phyloP scores from a whole-genome alignment of 257 asterid species.

The Solanum tarapatanum region DNA sequence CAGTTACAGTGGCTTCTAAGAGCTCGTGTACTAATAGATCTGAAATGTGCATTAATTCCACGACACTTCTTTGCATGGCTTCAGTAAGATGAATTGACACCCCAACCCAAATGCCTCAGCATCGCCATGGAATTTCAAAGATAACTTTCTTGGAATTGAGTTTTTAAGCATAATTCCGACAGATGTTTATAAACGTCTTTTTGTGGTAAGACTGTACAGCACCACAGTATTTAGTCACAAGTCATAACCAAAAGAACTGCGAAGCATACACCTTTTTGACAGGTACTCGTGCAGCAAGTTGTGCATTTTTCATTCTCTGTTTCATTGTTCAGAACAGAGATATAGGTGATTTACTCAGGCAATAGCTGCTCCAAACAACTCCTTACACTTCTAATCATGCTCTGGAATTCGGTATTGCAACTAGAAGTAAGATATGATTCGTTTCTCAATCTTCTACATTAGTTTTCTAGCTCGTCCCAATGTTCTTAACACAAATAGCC shows the following conservation, averaged over 20 bases:
- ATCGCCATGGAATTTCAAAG: not conserved
- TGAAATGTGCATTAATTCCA: not conserved
- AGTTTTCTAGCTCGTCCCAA: not conserved
- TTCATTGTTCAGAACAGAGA: not conserved
- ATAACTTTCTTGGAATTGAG: not conserved
- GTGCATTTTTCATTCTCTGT: not conserved
- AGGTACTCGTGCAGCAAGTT: not conserved
- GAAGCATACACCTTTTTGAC: not conserved
- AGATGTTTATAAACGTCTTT: not conserved
- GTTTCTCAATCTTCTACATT: not conserved
- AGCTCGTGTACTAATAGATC: not conserved
- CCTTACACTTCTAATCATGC: not conserved
- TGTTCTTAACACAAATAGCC: not conserved
- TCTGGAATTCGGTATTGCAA: not conserved
- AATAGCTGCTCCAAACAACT: not conserved
- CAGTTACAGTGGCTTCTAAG: not conserved
- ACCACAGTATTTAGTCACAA: not conserved
- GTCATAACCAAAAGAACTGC: not conserved
- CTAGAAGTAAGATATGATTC: not conserved
- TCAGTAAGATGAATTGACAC: not conserved
- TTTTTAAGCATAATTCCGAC: not conserved
- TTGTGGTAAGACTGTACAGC: not conserved
- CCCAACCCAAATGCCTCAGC: not conserved
- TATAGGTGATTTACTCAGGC: not conserved
- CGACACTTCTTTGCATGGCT: not conserved